Evolutionary conservation across 2,329 filamentous ascomycete genomes (phyloP).

Genomic region (Aspergillus carbonarius): DNA sequence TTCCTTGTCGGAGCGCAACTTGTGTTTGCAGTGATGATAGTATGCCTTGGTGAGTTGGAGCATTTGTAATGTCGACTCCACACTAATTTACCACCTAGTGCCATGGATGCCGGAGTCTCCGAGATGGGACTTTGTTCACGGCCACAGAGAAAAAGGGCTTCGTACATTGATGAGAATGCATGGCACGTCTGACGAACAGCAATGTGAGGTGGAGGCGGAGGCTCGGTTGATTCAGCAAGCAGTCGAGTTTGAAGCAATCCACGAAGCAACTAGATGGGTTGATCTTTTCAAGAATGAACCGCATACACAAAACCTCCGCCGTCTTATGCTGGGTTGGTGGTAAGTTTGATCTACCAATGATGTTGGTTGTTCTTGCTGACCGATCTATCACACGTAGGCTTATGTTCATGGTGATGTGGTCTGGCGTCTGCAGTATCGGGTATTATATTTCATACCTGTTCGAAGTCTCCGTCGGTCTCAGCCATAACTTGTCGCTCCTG

Average conservation of each 20-base stretch:
- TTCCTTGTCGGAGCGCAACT: slow-evolving; percentile 25
- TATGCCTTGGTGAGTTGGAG: neutral
- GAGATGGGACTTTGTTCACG: slow-evolving; percentile 53
- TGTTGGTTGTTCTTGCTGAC: neutral
- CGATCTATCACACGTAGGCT: neutral
- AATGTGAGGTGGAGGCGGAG: neutral
- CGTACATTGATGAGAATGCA: neutral
- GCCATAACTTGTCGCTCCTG: neutral
- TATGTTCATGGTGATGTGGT: slow-evolving; percentile 26
- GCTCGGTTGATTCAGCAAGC: neutral
- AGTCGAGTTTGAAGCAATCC: neutral
- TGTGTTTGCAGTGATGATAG: neutral
- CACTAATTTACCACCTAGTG: slow-evolving; percentile 15
- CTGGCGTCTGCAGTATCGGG: slow-evolving; percentile 18
- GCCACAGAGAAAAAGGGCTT: slow-evolving; percentile 45
- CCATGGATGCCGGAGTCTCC: slow-evolving; percentile 51
- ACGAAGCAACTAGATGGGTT: neutral
- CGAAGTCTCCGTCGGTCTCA: neutral
- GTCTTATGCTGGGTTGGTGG: neutral
- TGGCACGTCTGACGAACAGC: neutral
- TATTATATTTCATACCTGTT: slow-evolving; percentile 14
- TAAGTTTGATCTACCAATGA: neutral
- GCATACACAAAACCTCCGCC: neutral
- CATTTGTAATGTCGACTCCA: slow-evolving; percentile 25
- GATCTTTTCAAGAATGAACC: neutral